phyloP scores from a whole-genome alignment of 2,329 filamentous ascomycete species.

The Emmonsia crescens region DNA sequence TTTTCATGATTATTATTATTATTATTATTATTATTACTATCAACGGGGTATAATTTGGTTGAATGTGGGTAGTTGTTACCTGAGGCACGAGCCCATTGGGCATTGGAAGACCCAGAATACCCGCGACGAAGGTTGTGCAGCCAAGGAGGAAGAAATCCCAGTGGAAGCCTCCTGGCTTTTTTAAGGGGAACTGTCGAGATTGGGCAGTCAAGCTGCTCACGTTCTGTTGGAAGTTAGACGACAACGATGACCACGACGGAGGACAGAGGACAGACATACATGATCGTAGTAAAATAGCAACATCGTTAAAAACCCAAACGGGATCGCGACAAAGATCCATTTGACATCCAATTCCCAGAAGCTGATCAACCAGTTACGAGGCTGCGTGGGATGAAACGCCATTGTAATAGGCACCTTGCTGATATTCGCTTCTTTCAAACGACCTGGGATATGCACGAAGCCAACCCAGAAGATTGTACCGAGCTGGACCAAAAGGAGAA shows the following conservation, averaged over 20 bases:
- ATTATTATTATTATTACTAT: neutral
- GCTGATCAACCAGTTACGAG: slow-evolving; percentile 39
- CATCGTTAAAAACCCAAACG: slow-evolving; percentile 44
- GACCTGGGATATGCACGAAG: slow-evolving; percentile 43
- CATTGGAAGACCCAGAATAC: slow-evolving; percentile 46
- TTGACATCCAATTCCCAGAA: slow-evolving; percentile 44
- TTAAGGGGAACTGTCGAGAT: slow-evolving; percentile 45
- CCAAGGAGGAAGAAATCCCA: slow-evolving; percentile 52
- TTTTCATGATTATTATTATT: neutral
- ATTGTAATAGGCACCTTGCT: slow-evolving; percentile 33
- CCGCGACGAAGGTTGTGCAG: slow-evolving; percentile 44
- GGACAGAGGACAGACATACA: slow-evolving; percentile 24
- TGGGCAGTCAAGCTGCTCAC: slow-evolving; percentile 48
- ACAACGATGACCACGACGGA: neutral
- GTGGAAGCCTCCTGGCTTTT: slow-evolving; percentile 50
- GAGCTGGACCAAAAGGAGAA: slow-evolving; percentile 24
- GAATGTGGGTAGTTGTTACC: slow-evolving; percentile 8
- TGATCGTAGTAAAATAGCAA: slow-evolving; percentile 49
- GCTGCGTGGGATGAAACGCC: slow-evolving; percentile 39
- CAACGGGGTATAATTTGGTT: neutral
- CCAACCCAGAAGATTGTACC: slow-evolving; percentile 46
- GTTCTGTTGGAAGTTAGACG: slow-evolving; percentile 21
- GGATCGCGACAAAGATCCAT: slow-evolving; percentile 44
- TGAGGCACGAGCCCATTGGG: slow-evolving; percentile 49
- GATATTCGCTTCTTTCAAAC: slow-evolving; percentile 32